phyloP scores from a whole-genome alignment of 2,329 filamentous ascomycete genomes.

The Neofusicoccum laricinum region DNA sequence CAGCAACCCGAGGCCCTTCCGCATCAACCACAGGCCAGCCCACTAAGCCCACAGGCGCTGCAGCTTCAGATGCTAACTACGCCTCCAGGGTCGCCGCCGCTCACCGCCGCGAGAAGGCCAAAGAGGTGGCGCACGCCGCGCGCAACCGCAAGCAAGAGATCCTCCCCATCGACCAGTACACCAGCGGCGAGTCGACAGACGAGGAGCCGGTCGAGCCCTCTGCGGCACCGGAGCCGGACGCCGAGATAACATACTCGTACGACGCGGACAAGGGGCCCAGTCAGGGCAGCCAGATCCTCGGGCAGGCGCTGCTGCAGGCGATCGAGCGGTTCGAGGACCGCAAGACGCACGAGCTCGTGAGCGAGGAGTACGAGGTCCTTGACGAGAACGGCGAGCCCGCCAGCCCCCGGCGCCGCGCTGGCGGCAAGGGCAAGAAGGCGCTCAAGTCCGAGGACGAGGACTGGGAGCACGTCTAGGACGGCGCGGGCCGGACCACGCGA shows the following conservation, averaged over 20 bases:
- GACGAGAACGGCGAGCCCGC: conserved; percentile 41
- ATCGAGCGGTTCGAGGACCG: conserved; percentile 59
- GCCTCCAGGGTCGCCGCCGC: not conserved
- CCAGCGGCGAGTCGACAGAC: conserved; percentile 42
- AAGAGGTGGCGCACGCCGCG: conserved; percentile 4
- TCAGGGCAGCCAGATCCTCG: conserved; percentile 57
- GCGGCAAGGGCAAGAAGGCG: conserved; percentile 30
- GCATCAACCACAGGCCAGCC: conserved; percentile 21
- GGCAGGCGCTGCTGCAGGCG: conserved; percentile 55
- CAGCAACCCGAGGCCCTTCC: conserved; percentile 36
- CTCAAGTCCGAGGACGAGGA: conserved; percentile 34
- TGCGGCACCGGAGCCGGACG: conserved; percentile 44
- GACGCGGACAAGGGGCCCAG: conserved; percentile 50
- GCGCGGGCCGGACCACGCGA: conserved; percentile 13
- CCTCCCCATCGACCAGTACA: conserved; percentile 23
- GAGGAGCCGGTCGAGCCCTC: conserved; percentile 45
- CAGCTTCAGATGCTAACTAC: not conserved
- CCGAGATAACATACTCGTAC: conserved; percentile 54
- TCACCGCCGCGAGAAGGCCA: conserved; percentile 13
- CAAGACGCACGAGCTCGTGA: conserved; percentile 60
- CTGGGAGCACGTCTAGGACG: conserved; percentile 40
- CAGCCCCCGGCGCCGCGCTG: conserved; percentile 26
- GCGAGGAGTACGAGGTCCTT: conserved; percentile 58
- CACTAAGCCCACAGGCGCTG: not conserved
- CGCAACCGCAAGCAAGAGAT: conserved; percentile 39